Base-by-base conservation (phyloP, 2,329 filamentous ascomycete species). In the Sporothrix globosa region DNA sequence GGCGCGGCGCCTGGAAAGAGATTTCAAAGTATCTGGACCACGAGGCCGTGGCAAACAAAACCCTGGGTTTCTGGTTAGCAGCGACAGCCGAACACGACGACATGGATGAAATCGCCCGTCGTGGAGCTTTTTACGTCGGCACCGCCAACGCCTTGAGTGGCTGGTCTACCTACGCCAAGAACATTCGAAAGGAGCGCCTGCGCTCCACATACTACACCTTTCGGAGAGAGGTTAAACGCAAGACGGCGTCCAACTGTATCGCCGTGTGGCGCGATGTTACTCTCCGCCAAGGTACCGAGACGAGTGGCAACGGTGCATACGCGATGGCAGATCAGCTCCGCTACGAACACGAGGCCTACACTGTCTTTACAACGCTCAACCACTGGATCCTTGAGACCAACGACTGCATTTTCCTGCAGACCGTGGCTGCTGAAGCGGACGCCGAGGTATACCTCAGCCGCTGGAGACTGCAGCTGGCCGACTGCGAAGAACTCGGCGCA, bases 111-210 rank as follows among this genome's bases (percentile, higher is more conserved):
- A 30, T 74, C 9, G 73, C 75, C 0, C 52, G 50, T 4, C 74
- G 73, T 13, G 75, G 75, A 9, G 75, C 75, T 21, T 76, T 71
- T 56, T 76, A 74, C 19, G 73, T 75, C 21, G 69, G 70, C 34
- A 70, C 71, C 14, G 60, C 60, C n/a, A 73, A 72, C 48, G 71
- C 73, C 6, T 65, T 75, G 24, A 41, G 69, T 4, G 73, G 72
- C 60, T 76, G 75, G 75, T 34, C 61, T 1, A 58, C 53, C 4
- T 60, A 67, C 6, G 74, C 74, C 19, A 69, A 65, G 14, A 39
- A 30, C 11, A 65, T 68, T 24, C 73, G 75, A 7, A 66, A 73
- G 21, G 56, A 70, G 7, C 72, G 75, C 1, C 73, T 76, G 39
- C 73, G 70, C 14, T 34, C 63, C 21, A 71, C 74, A 0, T 76